Evolutionary conservation across 2,329 filamentous ascomycete genomes (phyloP).

Genomic region (Colletotrichum plurivorum): DNA sequence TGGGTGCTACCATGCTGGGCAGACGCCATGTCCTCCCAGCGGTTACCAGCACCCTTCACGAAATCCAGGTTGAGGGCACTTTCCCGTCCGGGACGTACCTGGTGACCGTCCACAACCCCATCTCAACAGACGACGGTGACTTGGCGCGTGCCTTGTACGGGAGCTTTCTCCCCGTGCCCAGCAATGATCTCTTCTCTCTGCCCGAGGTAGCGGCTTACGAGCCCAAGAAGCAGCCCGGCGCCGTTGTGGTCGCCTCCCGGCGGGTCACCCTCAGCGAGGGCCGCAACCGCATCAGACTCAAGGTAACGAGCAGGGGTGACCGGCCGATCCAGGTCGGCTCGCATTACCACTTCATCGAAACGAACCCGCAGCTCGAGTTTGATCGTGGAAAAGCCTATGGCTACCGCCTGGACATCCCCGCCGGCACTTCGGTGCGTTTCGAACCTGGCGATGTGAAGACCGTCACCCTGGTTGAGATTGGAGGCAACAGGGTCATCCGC

Average conservation of each 20-base stretch:
- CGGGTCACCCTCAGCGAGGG: slow-evolving; percentile 80
- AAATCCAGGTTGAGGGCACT: slow-evolving; percentile 95
- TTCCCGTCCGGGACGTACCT: slow-evolving; percentile 93
- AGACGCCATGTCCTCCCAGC: slow-evolving; percentile 91
- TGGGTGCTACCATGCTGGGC: slow-evolving; percentile 93
- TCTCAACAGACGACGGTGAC: slow-evolving; percentile 88
- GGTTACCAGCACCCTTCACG: slow-evolving; percentile 82
- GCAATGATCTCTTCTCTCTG: slow-evolving; percentile 76
- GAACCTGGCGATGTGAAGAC: slow-evolving; percentile 95
- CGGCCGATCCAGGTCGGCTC: slow-evolving; percentile 93
- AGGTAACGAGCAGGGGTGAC: slow-evolving; percentile 89
- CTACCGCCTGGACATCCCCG: slow-evolving; percentile 88
- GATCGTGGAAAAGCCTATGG: slow-evolving; percentile 88
- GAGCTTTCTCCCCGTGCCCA: slow-evolving; percentile 88
- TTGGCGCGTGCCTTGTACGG: slow-evolving; percentile 90
- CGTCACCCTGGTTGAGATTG: slow-evolving; percentile 90
- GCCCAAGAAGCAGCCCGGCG: slow-evolving; percentile 80
- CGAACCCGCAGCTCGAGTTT: slow-evolving; percentile 91
- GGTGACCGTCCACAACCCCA: slow-evolving; percentile 93
- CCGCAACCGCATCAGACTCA: slow-evolving; percentile 79
- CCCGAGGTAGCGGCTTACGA: slow-evolving; percentile 77
- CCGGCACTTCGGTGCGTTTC: slow-evolving; percentile 92
- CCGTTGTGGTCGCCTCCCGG: slow-evolving; percentile 79
- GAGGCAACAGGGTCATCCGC: slow-evolving; percentile 81
- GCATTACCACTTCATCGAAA: slow-evolving; percentile 96